Evolutionary conservation across 2,329 filamentous ascomycete species (phyloP).

Genomic region (Pseudogymnoascus pannorum): DNA sequence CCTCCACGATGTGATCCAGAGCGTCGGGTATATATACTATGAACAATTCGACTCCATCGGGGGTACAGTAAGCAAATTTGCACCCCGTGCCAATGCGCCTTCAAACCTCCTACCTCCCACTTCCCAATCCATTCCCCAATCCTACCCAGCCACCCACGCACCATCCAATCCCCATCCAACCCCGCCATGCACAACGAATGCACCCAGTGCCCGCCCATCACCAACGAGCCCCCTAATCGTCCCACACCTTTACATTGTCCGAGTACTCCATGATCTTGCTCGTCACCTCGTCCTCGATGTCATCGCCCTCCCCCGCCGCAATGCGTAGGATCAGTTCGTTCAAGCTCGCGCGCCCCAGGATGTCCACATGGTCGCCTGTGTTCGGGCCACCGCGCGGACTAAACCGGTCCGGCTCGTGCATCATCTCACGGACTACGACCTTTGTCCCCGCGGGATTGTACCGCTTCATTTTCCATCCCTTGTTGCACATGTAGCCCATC

Average conservation of each 20-base stretch:
- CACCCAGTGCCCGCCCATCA: background rate
- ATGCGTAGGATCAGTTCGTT: constrained; percentile 87
- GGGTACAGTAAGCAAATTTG: background rate
- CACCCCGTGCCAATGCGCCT: background rate
- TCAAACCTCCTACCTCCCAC: too few relatives aligned
- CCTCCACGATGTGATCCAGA: background rate
- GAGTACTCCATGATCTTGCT: constrained; percentile 80
- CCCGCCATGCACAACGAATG: background rate
- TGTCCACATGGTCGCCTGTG: constrained; percentile 90
- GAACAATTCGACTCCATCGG: background rate
- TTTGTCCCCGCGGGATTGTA: constrained; percentile 83
- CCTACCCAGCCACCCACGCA: background rate
- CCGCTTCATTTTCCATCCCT: constrained; percentile 85
- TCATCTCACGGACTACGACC: constrained; percentile 89
- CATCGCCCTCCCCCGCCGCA: constrained; percentile 74
- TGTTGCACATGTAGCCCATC: constrained; percentile 92
- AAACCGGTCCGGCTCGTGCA: constrained; percentile 88
- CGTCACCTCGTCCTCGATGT: constrained; percentile 68
- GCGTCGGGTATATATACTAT: constrained; percentile 1
- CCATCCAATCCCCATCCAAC: background rate
- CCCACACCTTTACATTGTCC: constrained; percentile 65
- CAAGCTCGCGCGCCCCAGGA: constrained; percentile 76
- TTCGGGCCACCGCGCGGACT: constrained; percentile 67
- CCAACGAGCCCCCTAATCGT: constrained; percentile 19
- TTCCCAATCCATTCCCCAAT: background rate